Evolutionary conservation across 1,284 basidiomycete species (phyloP).

Genomic region (Porogramme epimiltina): DNA sequence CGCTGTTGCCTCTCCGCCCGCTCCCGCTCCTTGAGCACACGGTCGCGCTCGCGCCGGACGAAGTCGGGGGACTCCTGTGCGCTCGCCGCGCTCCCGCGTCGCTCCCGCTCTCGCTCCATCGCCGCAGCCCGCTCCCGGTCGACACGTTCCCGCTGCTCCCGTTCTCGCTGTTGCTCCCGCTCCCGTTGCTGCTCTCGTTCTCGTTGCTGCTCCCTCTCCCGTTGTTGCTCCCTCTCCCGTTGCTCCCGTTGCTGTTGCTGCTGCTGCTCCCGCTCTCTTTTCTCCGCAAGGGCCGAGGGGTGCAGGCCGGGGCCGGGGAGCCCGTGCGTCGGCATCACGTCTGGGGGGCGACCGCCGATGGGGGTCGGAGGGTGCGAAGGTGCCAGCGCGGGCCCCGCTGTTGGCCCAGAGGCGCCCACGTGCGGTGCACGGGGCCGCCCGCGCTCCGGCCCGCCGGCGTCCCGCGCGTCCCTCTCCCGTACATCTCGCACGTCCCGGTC

Average conservation of each 20-base stretch:
- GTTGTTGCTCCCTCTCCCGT: slow-evolving; percentile 8
- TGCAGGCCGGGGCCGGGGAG: slow-evolving; percentile 24
- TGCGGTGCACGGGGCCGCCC: slow-evolving; percentile 22
- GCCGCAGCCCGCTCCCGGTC: slow-evolving; percentile 13
- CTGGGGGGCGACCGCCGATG: slow-evolving; percentile 13
- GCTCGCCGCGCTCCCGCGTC: slow-evolving; percentile 18
- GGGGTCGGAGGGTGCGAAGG: slow-evolving; percentile 15
- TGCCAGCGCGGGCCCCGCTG: slow-evolving; percentile 13
- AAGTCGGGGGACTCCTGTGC: background rate
- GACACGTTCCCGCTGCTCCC: slow-evolving; percentile 3
- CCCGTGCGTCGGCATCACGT: slow-evolving; percentile 11
- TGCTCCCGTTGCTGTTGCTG: background rate
- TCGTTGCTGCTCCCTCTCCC: slow-evolving; percentile 9
- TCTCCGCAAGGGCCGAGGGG: slow-evolving; percentile 10
- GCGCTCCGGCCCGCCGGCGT: slow-evolving; percentile 18
- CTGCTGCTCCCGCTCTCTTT: slow-evolving; percentile 12
- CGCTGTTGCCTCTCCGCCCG: slow-evolving; percentile 11
- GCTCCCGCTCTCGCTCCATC: slow-evolving; percentile 17
- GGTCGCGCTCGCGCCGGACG: no score
- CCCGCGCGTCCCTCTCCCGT: no score
- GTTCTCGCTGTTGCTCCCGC: slow-evolving; percentile 4
- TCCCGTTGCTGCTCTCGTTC: slow-evolving; percentile 11
- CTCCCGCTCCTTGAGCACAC: slow-evolving; percentile 16
- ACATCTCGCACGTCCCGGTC: slow-evolving; percentile 15
- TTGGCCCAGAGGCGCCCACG: slow-evolving; percentile 12